These are phyloP conservation scores for Macrolepiota albuminosa DNA, from an alignment of 768 basidiomycete genomes.

Conservation along the genomic window DNA sequence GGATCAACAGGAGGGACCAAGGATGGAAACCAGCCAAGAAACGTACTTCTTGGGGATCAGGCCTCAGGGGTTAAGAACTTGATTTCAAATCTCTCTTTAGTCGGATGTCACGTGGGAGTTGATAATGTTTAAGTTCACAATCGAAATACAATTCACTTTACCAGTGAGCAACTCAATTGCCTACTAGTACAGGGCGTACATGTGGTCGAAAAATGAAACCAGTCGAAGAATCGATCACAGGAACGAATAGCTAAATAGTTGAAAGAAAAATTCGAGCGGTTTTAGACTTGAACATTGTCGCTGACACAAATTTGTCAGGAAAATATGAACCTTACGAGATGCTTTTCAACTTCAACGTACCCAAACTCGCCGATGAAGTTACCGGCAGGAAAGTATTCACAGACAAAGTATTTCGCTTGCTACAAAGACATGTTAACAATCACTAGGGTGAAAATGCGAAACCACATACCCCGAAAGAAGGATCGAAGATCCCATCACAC, in stretches of 20 bases:
- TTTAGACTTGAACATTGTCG: conserved; percentile 40
- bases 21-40: conserved; percentile 40
- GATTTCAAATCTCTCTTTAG: background rate
- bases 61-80: conserved; percentile 32
- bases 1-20: conserved; percentile 59
- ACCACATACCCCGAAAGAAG: conserved; percentile 47
- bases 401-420: conserved; percentile 58
- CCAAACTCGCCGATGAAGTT: conserved; percentile 60
- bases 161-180: background rate
- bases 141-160: background rate
- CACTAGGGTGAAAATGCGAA: background rate
- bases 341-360: conserved; percentile 32
- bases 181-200: background rate
- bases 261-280: background rate
- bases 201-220: background rate
- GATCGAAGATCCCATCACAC: conserved; percentile 58
- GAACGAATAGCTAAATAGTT: background rate
- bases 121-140: background rate
- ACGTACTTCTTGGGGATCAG: conserved; percentile 31
- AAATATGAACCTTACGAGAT: background rate
- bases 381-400: conserved; percentile 63
- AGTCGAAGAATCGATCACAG: conserved; percentile 8
- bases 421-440: conserved; percentile 20
- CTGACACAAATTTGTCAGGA: conserved; percentile 19
- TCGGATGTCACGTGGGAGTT: background rate